phyloP scores from a whole-genome alignment of 169 alveolate genomes.

The Plasmodium ovale region DNA sequence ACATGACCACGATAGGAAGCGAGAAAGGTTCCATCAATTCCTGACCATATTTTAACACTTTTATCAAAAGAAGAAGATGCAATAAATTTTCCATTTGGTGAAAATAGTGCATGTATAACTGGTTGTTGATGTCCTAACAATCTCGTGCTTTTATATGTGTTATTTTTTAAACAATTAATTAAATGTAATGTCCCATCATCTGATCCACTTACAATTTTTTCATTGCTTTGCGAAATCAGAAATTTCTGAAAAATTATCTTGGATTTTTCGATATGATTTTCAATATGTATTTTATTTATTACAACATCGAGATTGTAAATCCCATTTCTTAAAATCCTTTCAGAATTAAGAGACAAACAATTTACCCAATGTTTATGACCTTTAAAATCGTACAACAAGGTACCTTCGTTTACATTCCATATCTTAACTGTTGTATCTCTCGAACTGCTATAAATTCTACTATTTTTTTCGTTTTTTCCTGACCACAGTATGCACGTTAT shows the following conservation, averaged over 20 bases:
- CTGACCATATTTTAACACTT: conserved; percentile 89
- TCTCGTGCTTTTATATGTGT: conserved; percentile 88
- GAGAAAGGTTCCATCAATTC: conserved; percentile 93
- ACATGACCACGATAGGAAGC: conserved; percentile 98
- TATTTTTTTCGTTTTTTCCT: conserved; percentile 84
- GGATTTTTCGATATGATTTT: conserved; percentile 80
- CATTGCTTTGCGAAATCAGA: conserved; percentile 88
- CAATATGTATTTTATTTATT: conserved; percentile 80
- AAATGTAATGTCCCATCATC: conserved; percentile 97
- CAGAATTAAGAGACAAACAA: conserved; percentile 96
- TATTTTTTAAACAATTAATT: conserved; percentile 92
- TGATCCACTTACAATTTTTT: conserved; percentile 97
- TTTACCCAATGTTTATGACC: conserved; percentile 99
- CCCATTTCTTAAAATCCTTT: conserved; percentile 92
- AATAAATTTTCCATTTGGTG: conserved; percentile 97
- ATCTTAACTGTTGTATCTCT: conserved; percentile 96
- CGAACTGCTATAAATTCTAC: conserved; percentile 92
- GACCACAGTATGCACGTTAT: conserved; percentile 97
- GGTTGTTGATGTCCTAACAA: conserved; percentile 98
- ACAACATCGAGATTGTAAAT: conserved; percentile 85
- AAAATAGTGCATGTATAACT: conserved; percentile 96
- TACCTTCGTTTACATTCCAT: conserved; percentile 89
- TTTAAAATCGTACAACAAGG: conserved; percentile 83
- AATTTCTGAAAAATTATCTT: conserved; percentile 75
- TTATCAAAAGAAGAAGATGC: conserved; percentile 99